A percentile compares a stretch with the other conserved stretches of the same genome.
Evolutionary conservation across 192 early-diverging fungal species (phyloP).

Genomic region (Radiomyces spectabilis): DNA sequence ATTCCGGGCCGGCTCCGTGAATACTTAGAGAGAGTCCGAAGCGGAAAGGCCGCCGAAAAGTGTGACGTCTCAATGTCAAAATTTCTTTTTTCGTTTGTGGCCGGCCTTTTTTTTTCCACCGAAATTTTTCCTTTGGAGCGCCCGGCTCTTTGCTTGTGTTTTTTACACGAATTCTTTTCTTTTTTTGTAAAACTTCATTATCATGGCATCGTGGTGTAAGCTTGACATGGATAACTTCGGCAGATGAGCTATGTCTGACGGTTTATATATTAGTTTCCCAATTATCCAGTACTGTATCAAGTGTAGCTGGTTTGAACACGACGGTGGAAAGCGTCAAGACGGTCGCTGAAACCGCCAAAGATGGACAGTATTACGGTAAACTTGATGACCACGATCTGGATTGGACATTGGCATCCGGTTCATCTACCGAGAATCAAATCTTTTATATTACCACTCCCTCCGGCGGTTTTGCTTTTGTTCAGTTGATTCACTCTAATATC

Average conservation of each 20-base stretch:
- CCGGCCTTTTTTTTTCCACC: not conserved
- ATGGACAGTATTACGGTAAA: slow-evolving; percentile 36
- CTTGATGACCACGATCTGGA: slow-evolving; percentile 56
- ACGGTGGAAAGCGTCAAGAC: slow-evolving; percentile 24
- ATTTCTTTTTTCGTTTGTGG: not conserved
- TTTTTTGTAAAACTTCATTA: not conserved
- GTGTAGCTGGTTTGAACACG: slow-evolving; percentile 16
- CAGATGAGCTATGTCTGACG: not conserved
- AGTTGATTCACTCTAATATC: slow-evolving; percentile 87
- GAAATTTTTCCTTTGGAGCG: not conserved
- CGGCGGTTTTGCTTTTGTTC: slow-evolving; percentile 78
- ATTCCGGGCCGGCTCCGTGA: too few species aligned
- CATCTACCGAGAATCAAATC: slow-evolving; percentile 84
- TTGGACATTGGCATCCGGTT: slow-evolving; percentile 60
- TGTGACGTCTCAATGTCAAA: too few species aligned
- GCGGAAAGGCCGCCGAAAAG: too few species aligned
- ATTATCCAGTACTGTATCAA: slow-evolving; percentile 23
- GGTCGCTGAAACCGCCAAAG: slow-evolving; percentile 24
- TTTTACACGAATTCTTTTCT: too few species aligned
- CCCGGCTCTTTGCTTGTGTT: too few species aligned
- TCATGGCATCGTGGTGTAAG: slow-evolving; percentile 20
- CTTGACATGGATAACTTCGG: not conserved
- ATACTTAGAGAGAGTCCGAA: too few species aligned
- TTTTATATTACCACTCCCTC: slow-evolving; percentile 71
- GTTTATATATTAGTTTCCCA: slow-evolving; percentile 20